Conservation (phyloP, 371 early-diverging fungal genomes). For the Lichtheimia ramosa region DNA sequence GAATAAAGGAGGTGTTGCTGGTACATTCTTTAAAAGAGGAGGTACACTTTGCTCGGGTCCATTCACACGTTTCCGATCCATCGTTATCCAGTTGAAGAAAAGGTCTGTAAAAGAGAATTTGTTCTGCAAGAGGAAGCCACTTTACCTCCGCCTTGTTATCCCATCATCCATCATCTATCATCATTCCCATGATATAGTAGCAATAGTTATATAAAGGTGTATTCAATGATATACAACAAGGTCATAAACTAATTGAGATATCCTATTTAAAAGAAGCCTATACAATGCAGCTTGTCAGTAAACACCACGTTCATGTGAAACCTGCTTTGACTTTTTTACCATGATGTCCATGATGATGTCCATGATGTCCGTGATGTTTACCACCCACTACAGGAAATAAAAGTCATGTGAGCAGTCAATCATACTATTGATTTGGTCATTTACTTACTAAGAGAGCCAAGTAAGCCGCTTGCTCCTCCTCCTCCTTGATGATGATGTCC, state of each 20-base stretch:
- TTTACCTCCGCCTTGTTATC: too few relatives aligned
- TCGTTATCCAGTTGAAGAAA: constrained; percentile 8
- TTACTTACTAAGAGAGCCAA: background rate
- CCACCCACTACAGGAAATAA: background rate
- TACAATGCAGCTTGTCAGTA: too few relatives aligned
- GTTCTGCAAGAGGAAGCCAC: too few relatives aligned
- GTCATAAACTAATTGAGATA: too few relatives aligned
- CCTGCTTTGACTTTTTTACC: background rate
- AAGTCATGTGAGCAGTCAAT: background rate
- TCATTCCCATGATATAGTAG: too few relatives aligned
- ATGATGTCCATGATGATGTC: constrained; percentile 14
- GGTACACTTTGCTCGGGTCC: constrained; percentile 76
- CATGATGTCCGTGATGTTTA: background rate
- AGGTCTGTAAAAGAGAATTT: too few relatives aligned
- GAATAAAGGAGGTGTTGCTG: constrained; percentile 15
- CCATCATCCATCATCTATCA: too few relatives aligned
- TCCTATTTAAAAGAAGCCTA: too few relatives aligned
- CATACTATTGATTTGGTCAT: too few relatives aligned
- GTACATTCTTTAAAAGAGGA: constrained; percentile 54
- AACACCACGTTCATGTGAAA: too few relatives aligned
- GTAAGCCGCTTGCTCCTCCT: background rate
- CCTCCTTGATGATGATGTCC: constrained; percentile 9
- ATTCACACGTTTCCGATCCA: constrained; percentile 77
- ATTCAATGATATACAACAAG: too few relatives aligned
- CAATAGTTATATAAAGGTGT: too few relatives aligned